A percentile compares a stretch with the other conserved stretches of the same genome.
These are phyloP conservation scores for Botryosphaeria dothidea DNA, from an alignment of 2,329 filamentous ascomycete genomes.

Conservation along the genomic window DNA sequence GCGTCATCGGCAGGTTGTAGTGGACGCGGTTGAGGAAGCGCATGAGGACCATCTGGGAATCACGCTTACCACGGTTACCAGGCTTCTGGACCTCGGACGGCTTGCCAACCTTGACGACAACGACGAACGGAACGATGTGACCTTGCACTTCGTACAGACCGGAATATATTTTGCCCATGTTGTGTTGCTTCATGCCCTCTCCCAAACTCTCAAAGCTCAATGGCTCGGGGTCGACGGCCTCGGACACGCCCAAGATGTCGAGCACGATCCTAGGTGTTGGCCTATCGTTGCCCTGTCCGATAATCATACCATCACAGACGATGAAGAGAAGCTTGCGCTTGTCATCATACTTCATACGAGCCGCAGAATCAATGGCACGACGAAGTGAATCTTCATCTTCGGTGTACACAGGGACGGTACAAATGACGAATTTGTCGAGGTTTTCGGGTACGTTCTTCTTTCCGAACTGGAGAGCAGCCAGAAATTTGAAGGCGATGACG, in stretches of 20 bases:
- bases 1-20: slow-evolving; percentile 95
- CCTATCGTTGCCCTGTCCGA: slow-evolving; percentile 95
- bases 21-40: slow-evolving; percentile 98
- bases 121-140: slow-evolving; percentile 96
- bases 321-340: slow-evolving; percentile 94
- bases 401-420: slow-evolving; percentile 95
- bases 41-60: slow-evolving; percentile 98
- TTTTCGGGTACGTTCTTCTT: slow-evolving; percentile 91
- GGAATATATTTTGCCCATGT: slow-evolving; percentile 99
- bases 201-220: slow-evolving; percentile 96
- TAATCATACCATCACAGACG: slow-evolving; percentile 98
- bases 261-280: slow-evolving; percentile 94
- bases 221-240: slow-evolving; percentile 90
- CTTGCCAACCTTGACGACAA: slow-evolving; percentile 93
- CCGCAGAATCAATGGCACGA: slow-evolving; percentile 93
- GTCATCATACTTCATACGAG: slow-evolving; percentile 94
- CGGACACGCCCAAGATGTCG: slow-evolving; percentile 93
- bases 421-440: slow-evolving; percentile 97
- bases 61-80: slow-evolving; percentile 98
- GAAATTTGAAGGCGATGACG: slow-evolving; percentile 93
- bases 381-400: slow-evolving; percentile 97
- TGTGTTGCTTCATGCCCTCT: slow-evolving; percentile 95
- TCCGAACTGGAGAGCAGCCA: slow-evolving; percentile 92
- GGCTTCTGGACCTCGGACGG: slow-evolving; percentile 72
- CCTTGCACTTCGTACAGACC: slow-evolving; percentile 97